phyloP scores from a whole-genome alignment of 2,329 filamentous ascomycete species.

The Alternaria sp. region DNA sequence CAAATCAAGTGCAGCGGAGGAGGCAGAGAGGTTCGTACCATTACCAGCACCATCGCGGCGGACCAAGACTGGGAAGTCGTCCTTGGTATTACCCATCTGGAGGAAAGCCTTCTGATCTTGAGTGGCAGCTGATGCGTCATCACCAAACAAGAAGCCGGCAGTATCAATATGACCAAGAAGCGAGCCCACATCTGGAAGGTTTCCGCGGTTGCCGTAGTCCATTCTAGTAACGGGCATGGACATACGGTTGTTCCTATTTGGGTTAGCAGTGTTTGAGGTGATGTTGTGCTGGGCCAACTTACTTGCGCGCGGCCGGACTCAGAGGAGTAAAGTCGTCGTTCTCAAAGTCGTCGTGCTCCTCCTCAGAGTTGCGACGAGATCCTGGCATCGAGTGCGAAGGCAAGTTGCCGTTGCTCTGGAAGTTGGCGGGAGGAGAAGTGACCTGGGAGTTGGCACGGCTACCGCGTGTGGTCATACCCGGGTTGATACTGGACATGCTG shows the following conservation, averaged over 20 bases:
- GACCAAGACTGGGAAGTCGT: conserved; percentile 85
- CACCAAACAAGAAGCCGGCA: conserved; percentile 83
- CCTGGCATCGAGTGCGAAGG: conserved; percentile 86
- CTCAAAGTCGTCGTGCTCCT: conserved; percentile 85
- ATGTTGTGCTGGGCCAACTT: conserved; percentile 28
- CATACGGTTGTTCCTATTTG: conserved; percentile 78
- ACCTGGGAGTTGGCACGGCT: conserved; percentile 80
- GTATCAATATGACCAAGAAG: conserved; percentile 83
- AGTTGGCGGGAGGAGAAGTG: conserved; percentile 70
- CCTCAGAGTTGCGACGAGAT: conserved; percentile 84
- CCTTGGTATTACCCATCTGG: conserved; percentile 75
- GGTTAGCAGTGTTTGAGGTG: conserved; percentile 14
- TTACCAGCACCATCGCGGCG: conserved; percentile 65
- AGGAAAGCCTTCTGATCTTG: conserved; percentile 73
- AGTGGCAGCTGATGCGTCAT: conserved; percentile 61
- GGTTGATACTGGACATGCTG: conserved; percentile 79
- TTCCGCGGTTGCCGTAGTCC: conserved; percentile 66
- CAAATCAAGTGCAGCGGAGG: conserved; percentile 80
- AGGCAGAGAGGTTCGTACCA: conserved; percentile 74
- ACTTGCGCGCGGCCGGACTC: conserved; percentile 45
- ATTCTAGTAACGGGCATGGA: conserved; percentile 87
- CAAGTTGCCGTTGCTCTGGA: conserved; percentile 63
- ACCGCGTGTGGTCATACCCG: conserved; percentile 68
- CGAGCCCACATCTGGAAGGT: conserved; percentile 52
- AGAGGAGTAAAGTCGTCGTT: conserved; percentile 66